A percentile compares a stretch with the other conserved stretches of the same genome.
phyloP scores from a whole-genome alignment of 768 basidiomycete species.

The Leccinum imitatum region DNA sequence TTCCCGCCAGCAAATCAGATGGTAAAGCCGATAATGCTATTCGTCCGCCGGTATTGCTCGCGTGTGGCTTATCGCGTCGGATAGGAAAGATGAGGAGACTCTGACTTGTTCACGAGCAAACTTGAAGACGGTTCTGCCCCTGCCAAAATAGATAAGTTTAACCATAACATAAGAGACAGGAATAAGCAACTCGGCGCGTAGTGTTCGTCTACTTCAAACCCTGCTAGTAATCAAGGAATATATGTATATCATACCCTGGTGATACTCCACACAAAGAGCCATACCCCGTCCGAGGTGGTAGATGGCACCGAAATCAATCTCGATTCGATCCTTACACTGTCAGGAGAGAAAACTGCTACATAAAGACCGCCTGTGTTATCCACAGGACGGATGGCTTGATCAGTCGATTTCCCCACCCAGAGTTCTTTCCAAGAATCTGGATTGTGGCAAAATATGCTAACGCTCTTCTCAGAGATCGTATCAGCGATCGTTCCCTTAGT shows the following conservation, averaged over 20 bases:
- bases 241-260: constrained; percentile 9
- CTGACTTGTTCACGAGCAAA: no score
- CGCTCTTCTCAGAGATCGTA: constrained; percentile 1
- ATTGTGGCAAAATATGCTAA: constrained; percentile 25
- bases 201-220: not conserved
- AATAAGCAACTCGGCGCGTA: not conserved
- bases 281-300: not conserved
- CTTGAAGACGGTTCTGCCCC: no score
- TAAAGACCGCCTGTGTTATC: not conserved
- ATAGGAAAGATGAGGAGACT: no score
- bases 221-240: not conserved
- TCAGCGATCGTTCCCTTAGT: constrained; percentile 8
- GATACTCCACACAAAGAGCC: constrained; percentile 22
- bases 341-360: constrained; percentile 27
- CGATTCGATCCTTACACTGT: constrained; percentile 33
- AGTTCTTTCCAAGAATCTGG: constrained; percentile 29
- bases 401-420: constrained; percentile 19
- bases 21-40: no score
- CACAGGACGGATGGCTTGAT: not conserved
- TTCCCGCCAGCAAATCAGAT: no score
- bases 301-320: constrained; percentile 16
- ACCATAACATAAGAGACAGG: not conserved
- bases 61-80: no score
- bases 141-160: not conserved
- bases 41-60: no score